Evolutionary conservation across 441 rosid genomes (phyloP), one percentile per base, ranked within the genome.

Genomic region (Caryocar brasiliense): DNA sequence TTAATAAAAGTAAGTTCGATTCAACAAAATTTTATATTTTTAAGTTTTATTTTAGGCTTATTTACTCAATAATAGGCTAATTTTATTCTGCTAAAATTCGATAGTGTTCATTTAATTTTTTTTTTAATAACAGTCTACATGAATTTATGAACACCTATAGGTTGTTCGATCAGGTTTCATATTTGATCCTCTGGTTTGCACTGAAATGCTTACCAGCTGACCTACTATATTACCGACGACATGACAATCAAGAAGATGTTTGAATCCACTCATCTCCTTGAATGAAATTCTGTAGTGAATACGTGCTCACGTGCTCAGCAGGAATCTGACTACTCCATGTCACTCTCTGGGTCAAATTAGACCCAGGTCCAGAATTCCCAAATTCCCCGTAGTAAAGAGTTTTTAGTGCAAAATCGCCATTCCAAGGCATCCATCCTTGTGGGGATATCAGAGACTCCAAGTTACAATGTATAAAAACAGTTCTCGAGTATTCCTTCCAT

Each of bases 401-500:
- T 40, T 79, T 70, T 56, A 85, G 38, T 0, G 82, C 93, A 10
- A 79, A 81, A 28, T 72, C 95, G 3, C 81, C 86, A 2, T 14
- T 40, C 77, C 85, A 91, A 2, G 90, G 95, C 82, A 83, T 30
- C 96, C 96, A 91, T 5, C 98, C 98, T 0, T 74, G 57, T 37
- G 82, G 75, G 26, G 57, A 40, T 54, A 86, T 21, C 10, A 86
- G 80, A 32, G 68, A 70, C 62, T 68, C 91, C 35, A 91, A 24
- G 9, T 36, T 47, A 26, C 88, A 84, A 2, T 69, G 41, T 9
- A 82, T 67, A 56, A 75, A 86, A 36, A 82, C 88, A 1, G 83
- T 75, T 68, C 98, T 79, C 0, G 96, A 79, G 56, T 57, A 90
- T 52, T 86, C 95, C 65, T 91, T 91, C 98, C 98, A 91, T 0